A percentile compares a stretch with the other conserved stretches of the same genome.
Conservation (phyloP, 257 asterid species). For the Oldenlandia corymbosa region DNA sequence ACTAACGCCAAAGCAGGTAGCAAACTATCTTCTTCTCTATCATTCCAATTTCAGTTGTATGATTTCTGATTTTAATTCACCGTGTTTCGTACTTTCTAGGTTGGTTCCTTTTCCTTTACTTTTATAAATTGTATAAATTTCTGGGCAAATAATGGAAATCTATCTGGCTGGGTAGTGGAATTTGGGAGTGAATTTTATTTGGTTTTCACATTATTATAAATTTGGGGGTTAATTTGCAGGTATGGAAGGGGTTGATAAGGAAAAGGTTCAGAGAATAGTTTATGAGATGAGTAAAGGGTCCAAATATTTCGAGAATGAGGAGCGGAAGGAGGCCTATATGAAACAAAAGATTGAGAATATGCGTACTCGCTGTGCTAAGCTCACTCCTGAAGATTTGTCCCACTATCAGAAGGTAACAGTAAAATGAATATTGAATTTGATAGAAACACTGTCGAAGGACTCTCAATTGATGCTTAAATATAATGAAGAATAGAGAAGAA, state of each 20-base stretch:
- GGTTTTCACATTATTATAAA: not conserved
- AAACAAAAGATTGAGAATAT: constrained; percentile 73
- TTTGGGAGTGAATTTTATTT: not conserved
- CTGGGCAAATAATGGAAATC: not conserved
- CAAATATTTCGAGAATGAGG: constrained; percentile 87
- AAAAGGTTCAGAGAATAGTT: constrained; percentile 85
- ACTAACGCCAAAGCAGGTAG: constrained; percentile 99
- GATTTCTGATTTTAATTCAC: not conserved
- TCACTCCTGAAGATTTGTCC: constrained; percentile 43
- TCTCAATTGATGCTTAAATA: not conserved
- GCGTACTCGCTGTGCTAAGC: constrained; percentile 57
- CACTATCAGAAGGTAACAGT: constrained; percentile 57
- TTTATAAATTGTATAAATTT: too few relatives aligned
- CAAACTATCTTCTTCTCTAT: not conserved
- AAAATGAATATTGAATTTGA: not conserved
- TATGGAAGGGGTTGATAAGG: constrained; percentile 99
- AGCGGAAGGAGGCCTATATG: constrained; percentile 66
- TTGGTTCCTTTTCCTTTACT: not conserved
- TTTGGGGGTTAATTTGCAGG: constrained; percentile 38
- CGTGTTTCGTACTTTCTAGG: not conserved
- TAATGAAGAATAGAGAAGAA: too few relatives aligned
- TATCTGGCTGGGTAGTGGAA: not conserved
- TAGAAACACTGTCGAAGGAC: too few relatives aligned
- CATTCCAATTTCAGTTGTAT: not conserved
- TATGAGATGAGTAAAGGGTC: constrained; percentile 99